Evolutionary conservation across 768 basidiomycete species (phyloP), one percentile per base, ranked within the genome.

Genomic region (Cytidiella melzeri): DNA sequence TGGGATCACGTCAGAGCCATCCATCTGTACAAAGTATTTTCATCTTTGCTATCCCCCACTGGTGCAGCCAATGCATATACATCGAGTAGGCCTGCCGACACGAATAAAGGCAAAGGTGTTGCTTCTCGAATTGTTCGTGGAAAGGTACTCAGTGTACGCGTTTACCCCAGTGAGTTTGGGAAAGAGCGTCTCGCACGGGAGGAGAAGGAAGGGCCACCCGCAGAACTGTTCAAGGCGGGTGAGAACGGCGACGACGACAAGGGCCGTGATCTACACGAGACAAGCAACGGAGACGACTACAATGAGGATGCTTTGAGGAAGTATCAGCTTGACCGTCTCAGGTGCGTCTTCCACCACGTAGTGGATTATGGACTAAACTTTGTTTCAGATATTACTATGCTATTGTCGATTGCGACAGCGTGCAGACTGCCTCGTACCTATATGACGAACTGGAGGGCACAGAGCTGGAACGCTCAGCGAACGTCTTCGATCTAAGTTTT

Each of bases 81-180:
- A 38, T 45, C 55, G 12, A 27, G 25, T n/a, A 36, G 15, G 4
- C n/a, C n/a, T n/a, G n/a, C n/a, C n/a, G 10, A 37, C 7, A 34
- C 9, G 30, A 34, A 48, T 11, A 3, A 2, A 11, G 40, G 45
- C 12, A 52, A 47, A 53, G 50, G 59, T 34, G 45, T 41, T 4
- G 59, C 64, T 6, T 34, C 47, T 6, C 67, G 58, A 25, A 66
- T 81, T 19, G 73, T 68, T 3, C 76, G 75, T 26, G 92, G 93
- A 2, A 79, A 74, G 46, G 74, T 98, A 10, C 64, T 86, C 27
- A 83, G 74, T 53, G 88, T 98, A 1, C 77, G 81, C 34, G 78
- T 98, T 15, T 97, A 93, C 61, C 91, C 91, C n/a, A 92, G 87
- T 57, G 80, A 92, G 58, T 98, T 97, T 65, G 95, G 95, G 11